Evolutionary conservation across 106 monocot species (phyloP), one percentile per base, ranked within the genome.

Genomic region (Apostasia ramifera): DNA sequence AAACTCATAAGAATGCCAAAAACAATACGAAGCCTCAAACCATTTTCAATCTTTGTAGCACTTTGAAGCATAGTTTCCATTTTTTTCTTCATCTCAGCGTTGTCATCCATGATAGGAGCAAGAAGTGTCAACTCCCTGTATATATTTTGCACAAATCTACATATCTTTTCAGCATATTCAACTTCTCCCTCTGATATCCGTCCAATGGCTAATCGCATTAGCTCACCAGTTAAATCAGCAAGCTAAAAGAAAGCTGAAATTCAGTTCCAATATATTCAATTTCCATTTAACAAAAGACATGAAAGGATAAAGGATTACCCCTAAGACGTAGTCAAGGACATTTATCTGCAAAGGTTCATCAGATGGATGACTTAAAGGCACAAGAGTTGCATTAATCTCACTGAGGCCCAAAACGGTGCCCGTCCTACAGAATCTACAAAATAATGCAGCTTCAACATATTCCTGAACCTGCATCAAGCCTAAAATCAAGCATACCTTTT

Each of bases 21-120:
- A 26, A 26, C 26, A 26, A 26, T 26, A 62, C 45, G 44, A 51
- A 51, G 10, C n/a, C 57, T 0, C 1, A 2, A 91, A 95, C 95
- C 95, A 78, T 95, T 95, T 82, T 95, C 91, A 82, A 95, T 95
- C 71, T 95, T 95, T 54, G 86, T 60, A 43, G 84, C 81, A 67
- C 95, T 95, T 67, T 95, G 95, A 73, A 95, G 88, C 95, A 95
- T 91, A 3, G 69, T 68, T 56, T 95, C 95, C 95, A 95, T 95
- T 82, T 95, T 95, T 86, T 91, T 91, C 84, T 95, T 95, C 95
- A 95, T 95, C 70, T 95, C 95, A 67, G 41, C 57, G 58, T 88
- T 83, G 46, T 95, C 95, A 80, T 91, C 88, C 91, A 95, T 95
- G 13, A 80, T 13, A 44, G 91, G 88, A 47, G 78, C 91, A 55